Conservation (phyloP, 23 red algal genomes). For the Gracilaria gracilis region DNA sequence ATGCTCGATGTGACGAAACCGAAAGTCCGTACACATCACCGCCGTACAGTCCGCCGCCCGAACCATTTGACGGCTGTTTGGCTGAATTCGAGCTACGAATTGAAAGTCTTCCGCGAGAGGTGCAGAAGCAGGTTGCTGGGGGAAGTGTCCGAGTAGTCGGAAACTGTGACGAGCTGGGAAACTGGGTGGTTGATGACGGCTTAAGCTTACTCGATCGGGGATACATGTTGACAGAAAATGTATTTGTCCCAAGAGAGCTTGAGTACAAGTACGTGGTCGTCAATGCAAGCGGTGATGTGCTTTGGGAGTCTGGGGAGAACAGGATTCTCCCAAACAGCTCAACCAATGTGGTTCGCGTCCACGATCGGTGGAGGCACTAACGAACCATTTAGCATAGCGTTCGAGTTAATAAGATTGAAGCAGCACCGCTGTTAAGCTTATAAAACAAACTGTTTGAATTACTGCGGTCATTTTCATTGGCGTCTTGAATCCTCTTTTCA, state of each 20-base stretch:
- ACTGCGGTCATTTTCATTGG: too few relatives aligned
- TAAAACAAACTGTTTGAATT: too few relatives aligned
- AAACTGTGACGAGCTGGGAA: neutral
- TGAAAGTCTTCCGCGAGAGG: too few relatives aligned
- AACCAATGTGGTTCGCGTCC: too few relatives aligned
- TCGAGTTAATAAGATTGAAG: too few relatives aligned
- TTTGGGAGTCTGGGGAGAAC: conserved; percentile 1
- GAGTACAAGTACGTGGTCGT: conserved; percentile 21
- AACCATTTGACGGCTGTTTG: neutral
- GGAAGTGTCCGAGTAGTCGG: neutral
- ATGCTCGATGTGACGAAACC: neutral
- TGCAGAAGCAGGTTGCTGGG: neutral
- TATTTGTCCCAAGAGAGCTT: too few relatives aligned
- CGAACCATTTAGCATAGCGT: too few relatives aligned
- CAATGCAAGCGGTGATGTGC: neutral
- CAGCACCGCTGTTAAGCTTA: too few relatives aligned
- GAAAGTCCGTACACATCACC: neutral
- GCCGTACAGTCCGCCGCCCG: neutral
- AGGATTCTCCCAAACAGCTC: too few relatives aligned
- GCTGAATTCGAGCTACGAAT: neutral
- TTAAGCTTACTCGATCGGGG: neutral
- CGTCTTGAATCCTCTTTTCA: too few relatives aligned
- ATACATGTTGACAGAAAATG: neutral
- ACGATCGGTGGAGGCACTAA: too few relatives aligned
- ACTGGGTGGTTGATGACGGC: neutral